Evolutionary conservation across 2,329 filamentous ascomycete species (phyloP).

Genomic region (Fusarium concolor): DNA sequence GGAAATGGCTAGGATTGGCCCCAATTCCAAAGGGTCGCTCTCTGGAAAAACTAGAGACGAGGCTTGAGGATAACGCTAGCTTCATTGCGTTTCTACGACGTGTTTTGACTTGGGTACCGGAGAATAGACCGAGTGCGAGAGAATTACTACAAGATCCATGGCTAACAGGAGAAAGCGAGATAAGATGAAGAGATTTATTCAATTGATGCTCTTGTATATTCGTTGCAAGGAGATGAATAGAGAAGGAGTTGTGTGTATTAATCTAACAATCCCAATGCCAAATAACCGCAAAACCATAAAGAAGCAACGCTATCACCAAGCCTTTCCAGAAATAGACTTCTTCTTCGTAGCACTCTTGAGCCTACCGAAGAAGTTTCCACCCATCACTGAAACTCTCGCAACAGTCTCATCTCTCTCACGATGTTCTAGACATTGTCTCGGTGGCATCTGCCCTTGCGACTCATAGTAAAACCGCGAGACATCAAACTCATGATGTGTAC

Average conservation of each 20-base stretch:
- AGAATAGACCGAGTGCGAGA: constrained; percentile 40
- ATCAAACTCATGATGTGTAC: constrained; percentile 48
- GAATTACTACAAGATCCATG: constrained; percentile 43
- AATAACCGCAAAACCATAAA: too few species aligned
- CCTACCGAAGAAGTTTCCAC: constrained; percentile 22
- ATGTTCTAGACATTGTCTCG: constrained; percentile 40
- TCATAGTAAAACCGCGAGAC: constrained; percentile 52
- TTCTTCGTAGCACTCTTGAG: constrained; percentile 23
- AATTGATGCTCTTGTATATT: too few species aligned
- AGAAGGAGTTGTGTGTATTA: too few species aligned
- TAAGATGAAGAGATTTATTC: not conserved
- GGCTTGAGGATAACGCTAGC: constrained; percentile 27
- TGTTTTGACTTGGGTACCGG: constrained; percentile 38
- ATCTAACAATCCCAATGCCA: too few species aligned
- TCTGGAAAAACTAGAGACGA: constrained; percentile 34
- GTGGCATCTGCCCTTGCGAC: constrained; percentile 47
- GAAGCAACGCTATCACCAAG: not conserved
- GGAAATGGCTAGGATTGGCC: constrained; percentile 37
- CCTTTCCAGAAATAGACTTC: constrained; percentile 25
- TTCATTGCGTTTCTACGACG: constrained; percentile 42
- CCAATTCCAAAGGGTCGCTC: constrained; percentile 38
- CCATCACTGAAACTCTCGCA: constrained; percentile 10
- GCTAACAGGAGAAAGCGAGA: constrained; percentile 5
- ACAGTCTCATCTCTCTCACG: constrained; percentile 11
- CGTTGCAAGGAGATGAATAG: too few species aligned